These are phyloP conservation scores for Penicillium psychrofluorescens DNA, from an alignment of 495 filamentous ascomycete genomes.

Conservation along the genomic window DNA sequence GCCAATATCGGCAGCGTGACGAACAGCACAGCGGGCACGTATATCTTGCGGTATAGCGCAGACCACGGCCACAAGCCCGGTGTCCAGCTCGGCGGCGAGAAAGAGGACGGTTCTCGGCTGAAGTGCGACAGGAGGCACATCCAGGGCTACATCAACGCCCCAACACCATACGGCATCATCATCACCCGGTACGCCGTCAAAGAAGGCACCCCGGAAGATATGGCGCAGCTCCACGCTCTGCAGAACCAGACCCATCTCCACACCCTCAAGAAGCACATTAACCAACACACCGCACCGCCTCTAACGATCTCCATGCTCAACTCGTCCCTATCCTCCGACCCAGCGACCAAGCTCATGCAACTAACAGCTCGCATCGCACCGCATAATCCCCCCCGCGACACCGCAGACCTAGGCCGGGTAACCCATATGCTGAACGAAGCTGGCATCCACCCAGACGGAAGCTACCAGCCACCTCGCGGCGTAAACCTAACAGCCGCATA, in stretches of 20 bases:
- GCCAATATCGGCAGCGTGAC: not conserved
- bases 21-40: slow-evolving; percentile 1
- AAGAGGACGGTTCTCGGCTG: no score
- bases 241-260: not conserved
- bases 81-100: no score
- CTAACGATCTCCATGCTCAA: not conserved
- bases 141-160: not conserved
- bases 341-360: not conserved
- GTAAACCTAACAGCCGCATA: not conserved
- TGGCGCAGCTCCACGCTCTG: not conserved
- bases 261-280: no score
- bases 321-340: not conserved
- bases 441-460: not conserved
- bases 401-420: not conserved
- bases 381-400: not conserved
- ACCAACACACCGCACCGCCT: not conserved
- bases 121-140: no score
- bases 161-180: not conserved
- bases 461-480: not conserved
- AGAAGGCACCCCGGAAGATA: not conserved
- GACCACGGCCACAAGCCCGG: no score
- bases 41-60: slow-evolving; percentile 6
- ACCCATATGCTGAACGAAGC: not conserved
- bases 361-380: slow-evolving; percentile 1
- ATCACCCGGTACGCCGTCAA: not conserved